Evolutionary conservation across 2,329 filamentous ascomycete genomes (phyloP).

Genomic region (Aplosporella prunicola): DNA sequence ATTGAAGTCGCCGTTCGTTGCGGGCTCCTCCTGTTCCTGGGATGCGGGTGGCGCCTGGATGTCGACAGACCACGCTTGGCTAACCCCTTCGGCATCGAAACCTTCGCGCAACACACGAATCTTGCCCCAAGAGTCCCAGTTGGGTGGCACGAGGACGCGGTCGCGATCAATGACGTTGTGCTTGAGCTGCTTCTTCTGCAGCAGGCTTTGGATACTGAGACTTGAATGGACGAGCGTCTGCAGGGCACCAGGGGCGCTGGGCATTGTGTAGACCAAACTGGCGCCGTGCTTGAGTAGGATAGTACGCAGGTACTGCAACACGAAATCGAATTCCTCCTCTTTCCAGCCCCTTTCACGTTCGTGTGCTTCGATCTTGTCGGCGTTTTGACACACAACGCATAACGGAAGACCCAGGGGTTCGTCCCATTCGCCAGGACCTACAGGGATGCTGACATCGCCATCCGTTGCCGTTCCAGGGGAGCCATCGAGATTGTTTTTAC

Average conservation of each 20-base stretch:
- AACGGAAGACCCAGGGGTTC: constrained; percentile 78
- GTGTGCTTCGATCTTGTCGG: constrained; percentile 80
- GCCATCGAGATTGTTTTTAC: constrained; percentile 12
- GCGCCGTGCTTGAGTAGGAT: constrained; percentile 69
- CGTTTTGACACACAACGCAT: constrained; percentile 93
- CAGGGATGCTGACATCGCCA: constrained; percentile 60
- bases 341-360: constrained; percentile 90
- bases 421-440: constrained; percentile 88
- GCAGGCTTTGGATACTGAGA: constrained; percentile 72
- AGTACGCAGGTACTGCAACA: constrained; percentile 85
- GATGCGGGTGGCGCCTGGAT: constrained; percentile 50
- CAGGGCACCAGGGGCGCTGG: constrained; percentile 57
- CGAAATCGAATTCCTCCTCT: constrained; percentile 92
- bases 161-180: constrained; percentile 87
- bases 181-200: constrained; percentile 40
- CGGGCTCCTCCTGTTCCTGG: constrained; percentile 12
- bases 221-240: constrained; percentile 76
- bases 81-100: constrained; percentile 83
- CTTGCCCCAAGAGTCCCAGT: constrained; percentile 98
- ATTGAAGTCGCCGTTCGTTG: constrained; percentile 15
- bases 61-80: constrained; percentile 76
- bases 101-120: constrained; percentile 84
- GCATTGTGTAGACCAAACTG: constrained; percentile 40
- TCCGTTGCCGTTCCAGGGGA: constrained; percentile 5
- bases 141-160: constrained; percentile 87